Evolutionary conservation across 2,329 filamentous ascomycete species (phyloP).

Genomic region (Aspergillus fischeri): DNA sequence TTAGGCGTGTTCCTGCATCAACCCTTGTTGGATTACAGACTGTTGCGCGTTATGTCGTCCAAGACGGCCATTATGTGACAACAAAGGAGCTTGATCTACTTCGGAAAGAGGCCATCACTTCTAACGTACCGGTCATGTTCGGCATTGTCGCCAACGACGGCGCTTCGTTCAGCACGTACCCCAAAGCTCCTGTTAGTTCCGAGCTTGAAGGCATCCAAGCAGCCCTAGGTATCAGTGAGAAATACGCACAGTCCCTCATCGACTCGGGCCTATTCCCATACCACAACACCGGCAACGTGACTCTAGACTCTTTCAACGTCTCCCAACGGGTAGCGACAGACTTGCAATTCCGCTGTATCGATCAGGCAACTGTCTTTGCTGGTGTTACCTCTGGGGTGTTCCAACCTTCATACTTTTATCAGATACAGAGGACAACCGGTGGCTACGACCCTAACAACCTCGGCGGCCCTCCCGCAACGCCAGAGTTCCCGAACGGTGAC

Average conservation of each 20-base stretch:
- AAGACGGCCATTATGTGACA: slow-evolving; percentile 55
- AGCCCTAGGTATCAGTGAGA: slow-evolving; percentile 43
- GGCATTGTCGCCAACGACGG: slow-evolving; percentile 54
- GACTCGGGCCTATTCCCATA: slow-evolving; percentile 49
- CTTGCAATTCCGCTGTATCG: slow-evolving; percentile 55
- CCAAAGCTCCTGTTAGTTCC: slow-evolving; percentile 40
- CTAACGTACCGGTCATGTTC: slow-evolving; percentile 54
- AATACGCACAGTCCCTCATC: slow-evolving; percentile 41
- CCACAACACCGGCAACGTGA: slow-evolving; percentile 46
- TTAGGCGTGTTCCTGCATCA: slow-evolving; percentile 43
- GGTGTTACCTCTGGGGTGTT: slow-evolving; percentile 45
- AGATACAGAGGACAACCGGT: slow-evolving; percentile 53
- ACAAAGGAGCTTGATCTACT: slow-evolving; percentile 46
- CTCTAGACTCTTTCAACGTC: slow-evolving; percentile 53
- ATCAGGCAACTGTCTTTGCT: slow-evolving; percentile 54
- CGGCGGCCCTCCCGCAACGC: slow-evolving; percentile 40
- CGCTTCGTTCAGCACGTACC: slow-evolving; percentile 51
- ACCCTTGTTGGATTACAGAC: slow-evolving; percentile 8
- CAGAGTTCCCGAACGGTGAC: slow-evolving; percentile 41
- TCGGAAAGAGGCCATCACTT: slow-evolving; percentile 40
- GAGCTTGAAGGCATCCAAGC: slow-evolving; percentile 42
- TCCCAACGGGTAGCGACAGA: slow-evolving; percentile 55
- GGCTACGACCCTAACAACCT: slow-evolving; percentile 51
- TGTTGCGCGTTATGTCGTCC: slow-evolving; percentile 48
- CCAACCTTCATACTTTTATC: slow-evolving; percentile 53